Conservation (phyloP, 2,329 filamentous ascomycete genomes). For the Colletotrichum salicis region DNA sequence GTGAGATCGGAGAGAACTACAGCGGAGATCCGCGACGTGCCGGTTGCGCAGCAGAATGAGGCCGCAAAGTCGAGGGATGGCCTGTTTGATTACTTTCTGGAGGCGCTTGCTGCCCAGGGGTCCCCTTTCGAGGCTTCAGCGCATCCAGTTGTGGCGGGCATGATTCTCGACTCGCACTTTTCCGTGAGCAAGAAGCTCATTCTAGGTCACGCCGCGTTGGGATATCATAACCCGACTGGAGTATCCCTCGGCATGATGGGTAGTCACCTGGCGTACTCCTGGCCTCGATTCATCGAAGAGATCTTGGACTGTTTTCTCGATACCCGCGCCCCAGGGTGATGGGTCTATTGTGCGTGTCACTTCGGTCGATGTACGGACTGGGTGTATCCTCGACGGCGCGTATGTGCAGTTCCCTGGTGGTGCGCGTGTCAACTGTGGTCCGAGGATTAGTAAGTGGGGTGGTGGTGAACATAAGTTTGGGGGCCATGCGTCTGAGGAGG, state of each 20-base stretch:
- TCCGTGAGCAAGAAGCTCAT: slow-evolving; percentile 68
- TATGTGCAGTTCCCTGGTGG: slow-evolving; percentile 57
- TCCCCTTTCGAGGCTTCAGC: slow-evolving; percentile 43
- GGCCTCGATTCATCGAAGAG: slow-evolving; percentile 76
- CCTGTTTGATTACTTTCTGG: slow-evolving; percentile 52
- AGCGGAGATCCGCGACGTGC: slow-evolving; percentile 71
- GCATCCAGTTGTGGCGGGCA: slow-evolving; percentile 74
- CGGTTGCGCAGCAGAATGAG: slow-evolving; percentile 72
- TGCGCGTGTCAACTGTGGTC: slow-evolving; percentile 54
- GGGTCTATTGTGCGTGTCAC: slow-evolving; percentile 50
- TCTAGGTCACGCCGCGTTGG: slow-evolving; percentile 74
- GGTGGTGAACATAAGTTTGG: slow-evolving; percentile 41
- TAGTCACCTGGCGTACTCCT: slow-evolving; percentile 76
- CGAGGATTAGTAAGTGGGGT: slow-evolving; percentile 35
- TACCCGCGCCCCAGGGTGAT: slow-evolving; percentile 45
- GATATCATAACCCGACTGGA: slow-evolving; percentile 60
- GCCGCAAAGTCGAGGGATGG: slow-evolving; percentile 66
- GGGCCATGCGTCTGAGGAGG: slow-evolving; percentile 44
- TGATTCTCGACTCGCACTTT: slow-evolving; percentile 78
- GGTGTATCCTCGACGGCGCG: slow-evolving; percentile 55
- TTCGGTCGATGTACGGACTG: slow-evolving; percentile 57
- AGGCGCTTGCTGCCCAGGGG: slow-evolving; percentile 58
- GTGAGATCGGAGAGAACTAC: slow-evolving; percentile 74
- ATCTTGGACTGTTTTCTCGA: slow-evolving; percentile 62
- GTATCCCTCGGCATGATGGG: slow-evolving; percentile 77